phyloP scores from a whole-genome alignment of 495 filamentous ascomycete genomes.

The Geoglossum glabrum region DNA sequence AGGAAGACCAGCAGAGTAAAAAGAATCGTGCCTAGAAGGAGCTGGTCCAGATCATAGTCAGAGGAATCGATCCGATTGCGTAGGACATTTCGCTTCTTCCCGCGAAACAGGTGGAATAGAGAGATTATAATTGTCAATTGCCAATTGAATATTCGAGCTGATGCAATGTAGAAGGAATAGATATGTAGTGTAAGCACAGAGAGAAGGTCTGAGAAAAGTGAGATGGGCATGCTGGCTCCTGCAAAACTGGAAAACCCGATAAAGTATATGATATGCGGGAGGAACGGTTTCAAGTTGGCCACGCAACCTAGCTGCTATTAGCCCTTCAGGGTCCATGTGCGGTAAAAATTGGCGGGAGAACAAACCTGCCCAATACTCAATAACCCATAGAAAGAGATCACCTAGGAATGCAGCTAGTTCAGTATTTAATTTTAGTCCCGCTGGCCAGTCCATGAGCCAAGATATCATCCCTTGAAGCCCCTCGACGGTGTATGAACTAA shows the following conservation, averaged over 20 bases:
- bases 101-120: slow-evolving; percentile 92
- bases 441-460: slow-evolving; percentile 96
- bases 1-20: slow-evolving; percentile 94
- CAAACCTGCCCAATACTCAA: slow-evolving; percentile 83
- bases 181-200: slow-evolving; percentile 89
- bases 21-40: slow-evolving; percentile 86
- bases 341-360: neutral
- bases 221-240: slow-evolving; percentile 91
- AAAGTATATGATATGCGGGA: slow-evolving; percentile 77
- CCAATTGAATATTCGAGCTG: slow-evolving; percentile 94
- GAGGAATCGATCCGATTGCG: slow-evolving; percentile 95
- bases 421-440: slow-evolving; percentile 90
- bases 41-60: slow-evolving; percentile 96
- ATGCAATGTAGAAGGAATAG: slow-evolving; percentile 93
- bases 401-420: slow-evolving; percentile 87
- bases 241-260: slow-evolving; percentile 91
- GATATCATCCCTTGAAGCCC: slow-evolving; percentile 75
- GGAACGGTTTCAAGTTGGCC: slow-evolving; percentile 47
- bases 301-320: slow-evolving; percentile 40
- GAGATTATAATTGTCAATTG: slow-evolving; percentile 91
- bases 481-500: slow-evolving; percentile 71
- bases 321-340: neutral
- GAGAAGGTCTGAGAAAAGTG: slow-evolving; percentile 83
- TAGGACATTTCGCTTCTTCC: slow-evolving; percentile 93
- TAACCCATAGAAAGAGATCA: slow-evolving; percentile 92